Evolutionary conservation across 176 grass and related monocot species (phyloP), one percentile per base, ranked within the genome.

Genomic region (Aegilops sharonensis): DNA sequence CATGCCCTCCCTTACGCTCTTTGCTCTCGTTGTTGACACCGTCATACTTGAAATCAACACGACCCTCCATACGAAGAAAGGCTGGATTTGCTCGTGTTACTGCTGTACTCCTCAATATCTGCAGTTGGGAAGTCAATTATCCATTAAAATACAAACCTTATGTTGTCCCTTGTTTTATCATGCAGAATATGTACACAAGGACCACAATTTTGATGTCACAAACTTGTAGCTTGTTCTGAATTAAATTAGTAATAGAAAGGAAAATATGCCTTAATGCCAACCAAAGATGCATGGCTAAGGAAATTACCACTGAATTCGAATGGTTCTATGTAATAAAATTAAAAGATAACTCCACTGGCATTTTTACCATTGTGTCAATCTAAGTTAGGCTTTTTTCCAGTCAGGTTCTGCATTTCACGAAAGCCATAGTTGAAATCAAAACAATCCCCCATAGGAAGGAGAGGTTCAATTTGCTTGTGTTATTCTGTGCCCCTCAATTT

Each of bases 101-200:
- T 84, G 81, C 81, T 56, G 76, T 77, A 62, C 75, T 91, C 89
- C 85, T 70, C 77, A 81, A 24, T 91, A 85, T 91, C 89, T 88
- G 81, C 69, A 91, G 32, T 63, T 54, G 37, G 11, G 71, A 88
- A 88, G 63, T 1, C 50, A 84, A 31, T 17, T 50, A 68, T 75
- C 61, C 68, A 39, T 36, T 36, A 35, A 79, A 32, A 57, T 13
- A 17, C 3, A 83, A 85, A 10, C 8, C 20, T 68, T 68, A 50
- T 42, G 74, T 59, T 67, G 1, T 77, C 68, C 24, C 62, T 76
- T 68, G 20, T 69, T 76, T 69, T 21, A 77, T 37, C 69, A 68
- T 68, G 21, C 39, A 63, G 21, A 23, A 77, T 10, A 77, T 78
- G 40, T 18, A 45, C 59, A 42, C 25, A 18, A 65, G 8, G 4